Conservation (phyloP, 306 rosid species). For the Calophaca sinica region DNA sequence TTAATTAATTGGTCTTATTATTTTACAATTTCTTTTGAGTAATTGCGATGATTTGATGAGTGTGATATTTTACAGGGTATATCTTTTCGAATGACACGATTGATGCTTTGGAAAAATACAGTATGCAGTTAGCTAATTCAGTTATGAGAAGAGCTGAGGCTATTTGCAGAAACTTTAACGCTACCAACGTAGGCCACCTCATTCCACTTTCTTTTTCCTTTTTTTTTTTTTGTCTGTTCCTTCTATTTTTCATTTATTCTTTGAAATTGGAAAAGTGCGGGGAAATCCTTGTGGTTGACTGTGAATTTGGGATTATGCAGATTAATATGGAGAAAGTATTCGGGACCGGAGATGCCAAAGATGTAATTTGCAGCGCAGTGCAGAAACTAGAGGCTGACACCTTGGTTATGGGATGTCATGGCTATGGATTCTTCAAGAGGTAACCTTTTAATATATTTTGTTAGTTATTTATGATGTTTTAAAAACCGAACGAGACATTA, state of each 20-base stretch:
- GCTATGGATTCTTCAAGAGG: conserved; percentile 86
- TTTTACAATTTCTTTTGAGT: too few relatives aligned
- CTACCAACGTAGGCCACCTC: conserved; percentile 30
- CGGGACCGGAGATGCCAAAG: conserved; percentile 75
- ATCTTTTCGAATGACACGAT: conserved; percentile 63
- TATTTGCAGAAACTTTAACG: conserved; percentile 53
- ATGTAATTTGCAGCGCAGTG: conserved; percentile 71
- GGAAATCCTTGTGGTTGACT: not conserved
- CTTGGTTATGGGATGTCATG: conserved; percentile 87
- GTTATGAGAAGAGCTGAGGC: conserved; percentile 83
- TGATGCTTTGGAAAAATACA: conserved; percentile 60
- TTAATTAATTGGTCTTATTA: too few relatives aligned
- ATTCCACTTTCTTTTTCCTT: not conserved
- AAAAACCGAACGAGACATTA: too few relatives aligned
- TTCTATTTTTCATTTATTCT: not conserved
- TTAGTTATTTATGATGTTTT: too few relatives aligned
- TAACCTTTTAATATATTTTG: not conserved
- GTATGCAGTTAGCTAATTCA: conserved; percentile 59
- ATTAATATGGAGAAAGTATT: conserved; percentile 62
- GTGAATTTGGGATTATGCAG: conserved; percentile 43
- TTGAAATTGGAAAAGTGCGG: not conserved
- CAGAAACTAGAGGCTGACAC: conserved; percentile 69
- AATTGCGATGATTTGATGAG: too few relatives aligned
- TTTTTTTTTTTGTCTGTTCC: not conserved
- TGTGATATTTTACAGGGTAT: conserved; percentile 50